Evolutionary conservation across 2,329 filamentous ascomycete genomes (phyloP).

Genomic region (Botrytis byssoidea): DNA sequence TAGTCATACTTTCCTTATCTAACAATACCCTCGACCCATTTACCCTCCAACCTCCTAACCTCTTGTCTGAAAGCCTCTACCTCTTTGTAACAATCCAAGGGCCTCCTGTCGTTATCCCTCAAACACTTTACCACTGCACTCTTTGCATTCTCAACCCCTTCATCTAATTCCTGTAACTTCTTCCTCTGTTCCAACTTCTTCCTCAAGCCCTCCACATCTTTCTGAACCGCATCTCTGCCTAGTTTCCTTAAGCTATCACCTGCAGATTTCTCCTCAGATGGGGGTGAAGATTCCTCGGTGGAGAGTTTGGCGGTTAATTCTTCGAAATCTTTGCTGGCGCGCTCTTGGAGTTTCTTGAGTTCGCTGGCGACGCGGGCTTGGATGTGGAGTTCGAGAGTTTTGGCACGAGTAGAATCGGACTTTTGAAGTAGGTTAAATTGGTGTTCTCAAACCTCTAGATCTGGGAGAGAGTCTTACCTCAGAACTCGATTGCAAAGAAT

Average conservation of each 20-base stretch:
- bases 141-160: constrained; percentile 71
- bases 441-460: neutral
- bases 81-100: constrained; percentile 92
- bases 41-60: constrained; percentile 80
- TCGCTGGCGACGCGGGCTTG: constrained; percentile 84
- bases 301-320: constrained; percentile 65
- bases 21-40: constrained; percentile 82
- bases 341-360: constrained; percentile 73
- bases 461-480: constrained; percentile 60
- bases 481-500: constrained; percentile 77
- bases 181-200: constrained; percentile 60
- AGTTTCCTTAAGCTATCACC: constrained; percentile 39
- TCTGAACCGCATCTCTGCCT: constrained; percentile 51
- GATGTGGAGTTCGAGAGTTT: constrained; percentile 80
- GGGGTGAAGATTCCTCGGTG: constrained; percentile 26
- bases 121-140: constrained; percentile 76
- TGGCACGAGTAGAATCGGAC: constrained; percentile 85
- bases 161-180: constrained; percentile 67
- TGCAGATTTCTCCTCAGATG: constrained; percentile 30
- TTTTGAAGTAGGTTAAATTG: constrained; percentile 41
- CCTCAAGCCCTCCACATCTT: constrained; percentile 59
- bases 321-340: constrained; percentile 67
- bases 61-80: constrained; percentile 87
- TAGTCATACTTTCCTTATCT: constrained; percentile 28
- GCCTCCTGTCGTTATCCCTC: constrained; percentile 78